phyloP scores from a whole-genome alignment of 176 grass and related monocot genomes.

The Lolium rigidum region DNA sequence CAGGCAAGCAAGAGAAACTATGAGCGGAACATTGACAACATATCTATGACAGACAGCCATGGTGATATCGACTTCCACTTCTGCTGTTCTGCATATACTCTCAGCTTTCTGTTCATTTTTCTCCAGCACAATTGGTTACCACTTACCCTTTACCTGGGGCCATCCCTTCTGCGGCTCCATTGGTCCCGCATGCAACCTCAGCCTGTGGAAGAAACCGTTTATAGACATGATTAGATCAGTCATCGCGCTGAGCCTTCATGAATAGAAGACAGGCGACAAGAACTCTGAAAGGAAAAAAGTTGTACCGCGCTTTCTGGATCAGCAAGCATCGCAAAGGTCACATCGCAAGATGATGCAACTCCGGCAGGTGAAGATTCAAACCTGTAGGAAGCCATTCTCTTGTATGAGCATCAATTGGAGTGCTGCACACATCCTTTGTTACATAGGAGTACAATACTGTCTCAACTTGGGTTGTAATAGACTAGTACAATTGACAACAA shows the following conservation, averaged over 20 bases:
- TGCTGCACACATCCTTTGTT: not conserved
- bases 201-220: slow-evolving; percentile 54
- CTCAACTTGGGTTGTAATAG: not conserved
- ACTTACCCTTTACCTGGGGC: slow-evolving; percentile 81
- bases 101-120: slow-evolving; percentile 36
- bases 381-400: slow-evolving; percentile 46
- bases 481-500: not conserved
- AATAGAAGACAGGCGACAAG: slow-evolving; percentile 14
- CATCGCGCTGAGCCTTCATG: slow-evolving; percentile 28
- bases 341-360: slow-evolving; percentile 74
- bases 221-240: slow-evolving; percentile 28
- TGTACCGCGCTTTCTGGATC: slow-evolving; percentile 78
- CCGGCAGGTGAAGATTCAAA: slow-evolving; percentile 69
- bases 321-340: slow-evolving; percentile 90
- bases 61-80: slow-evolving; percentile 25
- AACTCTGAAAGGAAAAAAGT: slow-evolving; percentile 23
- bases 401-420: slow-evolving; percentile 25
- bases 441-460: not conserved
- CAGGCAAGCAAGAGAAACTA: slow-evolving; percentile 38
- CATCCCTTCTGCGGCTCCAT: slow-evolving; percentile 71
- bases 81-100: slow-evolving; percentile 34
- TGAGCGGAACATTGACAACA: slow-evolving; percentile 64
- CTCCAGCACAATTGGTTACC: slow-evolving; percentile 51
- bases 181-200: slow-evolving; percentile 70
- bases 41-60: slow-evolving; percentile 50